These are phyloP conservation scores for Chernovozyma aurita DNA, from an alignment of 1,139 yeast genomes.

Conservation along the genomic window DNA sequence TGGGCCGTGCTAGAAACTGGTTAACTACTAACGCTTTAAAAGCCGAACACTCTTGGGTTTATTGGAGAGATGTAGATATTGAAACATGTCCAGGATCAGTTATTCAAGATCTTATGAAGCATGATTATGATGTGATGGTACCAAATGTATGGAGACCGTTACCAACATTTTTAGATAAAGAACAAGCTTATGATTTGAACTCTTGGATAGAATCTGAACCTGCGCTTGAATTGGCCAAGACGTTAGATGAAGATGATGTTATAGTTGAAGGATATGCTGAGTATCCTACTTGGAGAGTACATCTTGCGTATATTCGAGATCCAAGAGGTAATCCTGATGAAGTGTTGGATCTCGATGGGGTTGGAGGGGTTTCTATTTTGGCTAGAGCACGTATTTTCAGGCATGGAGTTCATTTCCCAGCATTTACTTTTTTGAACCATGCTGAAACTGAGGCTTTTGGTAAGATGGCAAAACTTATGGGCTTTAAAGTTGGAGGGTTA, in stretches of 20 bases:
- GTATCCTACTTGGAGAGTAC: conserved; percentile 85
- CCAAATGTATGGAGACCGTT: conserved; percentile 92
- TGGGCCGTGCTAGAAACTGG: conserved; percentile 94
- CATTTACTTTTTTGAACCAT: conserved; percentile 82
- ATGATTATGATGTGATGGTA: conserved; percentile 73
- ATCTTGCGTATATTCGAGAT: conserved; percentile 70
- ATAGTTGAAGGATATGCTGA: conserved; percentile 91
- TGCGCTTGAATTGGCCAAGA: conserved; percentile 62
- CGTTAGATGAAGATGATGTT: conserved; percentile 75
- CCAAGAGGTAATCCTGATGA: conserved; percentile 61
- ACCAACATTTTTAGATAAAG: conserved; percentile 69
- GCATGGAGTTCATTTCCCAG: conserved; percentile 83
- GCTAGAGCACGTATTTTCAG: conserved; percentile 81
- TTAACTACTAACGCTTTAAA: conserved; percentile 68
- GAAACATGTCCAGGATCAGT: conserved; percentile 79
- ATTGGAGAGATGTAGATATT: conserved; percentile 91
- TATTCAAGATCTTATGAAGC: conserved; percentile 72
- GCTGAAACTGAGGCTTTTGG: conserved; percentile 95
- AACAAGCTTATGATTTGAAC: conserved; percentile 82
- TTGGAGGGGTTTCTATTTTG: conserved; percentile 84
- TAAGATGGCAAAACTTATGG: conserved; percentile 77
- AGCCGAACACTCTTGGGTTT: conserved; percentile 90
- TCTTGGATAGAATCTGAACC: conserved; percentile 83
- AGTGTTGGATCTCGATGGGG: conserved; percentile 74
- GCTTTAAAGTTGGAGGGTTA: conserved; percentile 75